Base-by-base conservation (phyloP, 2,329 filamentous ascomycete species). In the Alternaria incomplexa region DNA sequence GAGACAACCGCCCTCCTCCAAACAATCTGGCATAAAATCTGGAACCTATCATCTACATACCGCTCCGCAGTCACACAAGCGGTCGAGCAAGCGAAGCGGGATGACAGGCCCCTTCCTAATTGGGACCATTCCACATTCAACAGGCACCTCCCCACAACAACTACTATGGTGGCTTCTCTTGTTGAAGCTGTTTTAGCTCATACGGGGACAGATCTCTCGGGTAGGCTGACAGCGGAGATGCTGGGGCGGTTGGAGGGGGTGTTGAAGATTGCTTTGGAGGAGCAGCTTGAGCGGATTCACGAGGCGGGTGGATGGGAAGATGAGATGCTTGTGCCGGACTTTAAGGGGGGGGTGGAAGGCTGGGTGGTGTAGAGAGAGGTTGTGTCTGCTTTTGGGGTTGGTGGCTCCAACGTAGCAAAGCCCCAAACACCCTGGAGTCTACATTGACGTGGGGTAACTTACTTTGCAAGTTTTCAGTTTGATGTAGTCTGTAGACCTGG, bases 281-380 rank as follows among this genome's bases (percentile, higher is more conserved):
- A 6, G 36, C n/a, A 6, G 36, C 2, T 40, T 3, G n/a, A 40
- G 36, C n/a, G 2, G 36, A 5, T 11, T 0, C 0, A 40, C 0
- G 36, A 40, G n/a, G 36, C n/a, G 8, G 36, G 3, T 0, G 36
- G 36, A 0, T 40, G 36, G 36, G 15, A 2, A 0, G n/a, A 17
- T 17, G 36, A 40, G n/a, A n/a, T 5, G 7, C 7, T 5, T 2
- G 4, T 10, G 32, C 32, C 32, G 32, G 32, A n/a, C 1, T n/a
- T 9, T 40, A 15, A 36, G 13, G 32, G 30, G 30, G 30, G 30
- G 15, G 32, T 40, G 32, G 32, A 40, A 40, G 32, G 32, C 15
- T 5, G 4, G 10, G 15, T 40, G 32, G 32, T 40, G 32, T 36
- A 1, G 2, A 10, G 15, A 40, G 7, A 2, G 32, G 5, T 9